Evolutionary conservation across 139 green algal genomes (phyloP), one percentile per base, ranked within the genome.

Genomic region (Nannochloris sp.): DNA sequence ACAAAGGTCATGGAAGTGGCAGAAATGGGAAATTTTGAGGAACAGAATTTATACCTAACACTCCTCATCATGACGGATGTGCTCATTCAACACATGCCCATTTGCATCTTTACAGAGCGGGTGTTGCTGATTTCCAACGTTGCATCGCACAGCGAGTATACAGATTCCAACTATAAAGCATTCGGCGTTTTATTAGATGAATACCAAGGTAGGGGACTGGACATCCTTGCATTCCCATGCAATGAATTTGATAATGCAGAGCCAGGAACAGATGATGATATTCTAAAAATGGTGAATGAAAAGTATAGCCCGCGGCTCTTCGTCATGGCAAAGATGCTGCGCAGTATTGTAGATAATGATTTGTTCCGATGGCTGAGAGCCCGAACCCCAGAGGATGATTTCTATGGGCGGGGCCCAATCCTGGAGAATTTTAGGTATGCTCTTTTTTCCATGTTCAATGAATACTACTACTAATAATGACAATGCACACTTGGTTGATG

Each of bases 131-230:
- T 61, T 61, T 19, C 19, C 29, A 61, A 61, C n/a, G 55, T 61
- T 1, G 55, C 55, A 21, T 61, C 55, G 18, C 10, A 61, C 7
- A 48, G 55, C n/a, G 55, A 21, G 29, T 57, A 61, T 61, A 57
- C 55, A 61, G 31, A 61, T 56, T 19, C 55, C 18, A 61, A 61
- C n/a, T 61, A 61, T 61, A 9, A 10, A 48, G 55, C n/a, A 34
- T 21, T 61, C 18, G n/a, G 19, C 3, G 12, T 21, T 34, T 19
- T 61, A 61, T 46, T 34, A 11, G 55, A 54, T 10, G n/a, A 61
- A 21, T 61, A 61, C 15, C 18, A 61, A 44, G 19, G 11, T 19
- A 0, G 31, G n/a, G 55, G 55, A 21, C 31, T 61, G 18, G 55
- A 61, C 8, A 61, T 61, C 5, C 7, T 61, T 19, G 55, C 55